Conservation (phyloP, 2,329 filamentous ascomycete species). For the Simplicillium aogashimaense region DNA sequence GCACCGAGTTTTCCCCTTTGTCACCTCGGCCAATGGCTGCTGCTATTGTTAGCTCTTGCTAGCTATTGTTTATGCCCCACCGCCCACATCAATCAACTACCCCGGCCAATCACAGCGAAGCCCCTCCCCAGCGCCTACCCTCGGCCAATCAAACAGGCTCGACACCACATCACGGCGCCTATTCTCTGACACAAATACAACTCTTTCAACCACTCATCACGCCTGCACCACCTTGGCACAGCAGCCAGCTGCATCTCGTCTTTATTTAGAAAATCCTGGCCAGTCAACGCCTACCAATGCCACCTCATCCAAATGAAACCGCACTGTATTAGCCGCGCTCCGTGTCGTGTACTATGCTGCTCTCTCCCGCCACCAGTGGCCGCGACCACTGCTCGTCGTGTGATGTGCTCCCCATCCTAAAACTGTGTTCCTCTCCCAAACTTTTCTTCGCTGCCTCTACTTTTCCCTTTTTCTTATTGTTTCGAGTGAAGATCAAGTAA, state of each 20-base stretch:
- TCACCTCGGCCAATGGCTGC: background rate
- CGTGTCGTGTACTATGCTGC: too few species aligned
- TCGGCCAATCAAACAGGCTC: background rate
- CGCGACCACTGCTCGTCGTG: background rate
- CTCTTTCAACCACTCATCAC: background rate
- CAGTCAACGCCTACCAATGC: too few species aligned
- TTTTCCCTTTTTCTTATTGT: constrained; percentile 1
- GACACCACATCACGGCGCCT: background rate
- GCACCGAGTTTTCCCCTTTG: too few species aligned
- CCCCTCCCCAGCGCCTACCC: background rate
- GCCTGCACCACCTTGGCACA: background rate
- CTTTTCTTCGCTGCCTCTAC: background rate
- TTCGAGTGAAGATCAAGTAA: background rate
- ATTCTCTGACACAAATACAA: background rate
- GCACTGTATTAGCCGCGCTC: background rate
- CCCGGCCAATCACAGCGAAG: background rate
- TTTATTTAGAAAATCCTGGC: too few species aligned
- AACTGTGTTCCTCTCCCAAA: background rate
- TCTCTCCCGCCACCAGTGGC: too few species aligned
- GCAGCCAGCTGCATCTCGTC: too few species aligned
- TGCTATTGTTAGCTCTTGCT: background rate
- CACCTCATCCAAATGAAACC: too few species aligned
- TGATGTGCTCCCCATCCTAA: background rate
- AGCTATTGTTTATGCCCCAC: background rate
- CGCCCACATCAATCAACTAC: background rate